These are phyloP conservation scores for Psidium friedrichsthalianum DNA, from an alignment of 345 rosid species.

Conservation along the genomic window DNA sequence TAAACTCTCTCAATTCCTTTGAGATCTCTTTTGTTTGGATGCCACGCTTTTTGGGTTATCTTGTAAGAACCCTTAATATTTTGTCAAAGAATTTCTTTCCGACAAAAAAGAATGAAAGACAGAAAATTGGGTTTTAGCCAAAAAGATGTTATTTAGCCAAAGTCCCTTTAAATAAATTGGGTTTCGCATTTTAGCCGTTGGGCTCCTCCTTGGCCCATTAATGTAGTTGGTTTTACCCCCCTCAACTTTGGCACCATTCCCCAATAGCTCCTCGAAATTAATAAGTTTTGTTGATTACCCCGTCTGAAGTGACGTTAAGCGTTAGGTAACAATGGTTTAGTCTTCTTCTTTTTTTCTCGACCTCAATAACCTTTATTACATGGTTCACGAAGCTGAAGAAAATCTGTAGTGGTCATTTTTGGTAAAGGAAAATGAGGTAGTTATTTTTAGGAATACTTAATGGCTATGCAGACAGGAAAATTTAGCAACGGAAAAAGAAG, in stretches of 20 bases:
- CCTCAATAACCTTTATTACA: background rate
- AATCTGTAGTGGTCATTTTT: background rate
- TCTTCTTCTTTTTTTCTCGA: background rate
- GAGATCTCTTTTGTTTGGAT: no score
- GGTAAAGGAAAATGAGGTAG: background rate
- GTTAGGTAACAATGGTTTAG: no score
- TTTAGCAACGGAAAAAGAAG: background rate
- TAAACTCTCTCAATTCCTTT: no score
- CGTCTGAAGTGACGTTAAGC: background rate
- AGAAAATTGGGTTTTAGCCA: background rate
- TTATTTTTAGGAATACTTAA: background rate
- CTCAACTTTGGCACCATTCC: no score
- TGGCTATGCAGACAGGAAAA: background rate
- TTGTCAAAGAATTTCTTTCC: no score
- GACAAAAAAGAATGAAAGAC: background rate
- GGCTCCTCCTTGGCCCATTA: background rate
- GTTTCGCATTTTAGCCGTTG: background rate
- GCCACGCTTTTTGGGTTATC: no score
- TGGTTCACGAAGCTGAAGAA: background rate
- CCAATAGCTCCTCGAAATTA: no score
- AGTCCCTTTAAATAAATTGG: rapidly evolving
- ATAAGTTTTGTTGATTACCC: no score
- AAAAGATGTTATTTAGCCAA: rapidly evolving
- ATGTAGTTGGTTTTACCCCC: background rate
- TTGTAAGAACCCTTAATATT: no score